Conservation (phyloP, 1,284 basidiomycete species). For the Hymenochaete sp. region DNA sequence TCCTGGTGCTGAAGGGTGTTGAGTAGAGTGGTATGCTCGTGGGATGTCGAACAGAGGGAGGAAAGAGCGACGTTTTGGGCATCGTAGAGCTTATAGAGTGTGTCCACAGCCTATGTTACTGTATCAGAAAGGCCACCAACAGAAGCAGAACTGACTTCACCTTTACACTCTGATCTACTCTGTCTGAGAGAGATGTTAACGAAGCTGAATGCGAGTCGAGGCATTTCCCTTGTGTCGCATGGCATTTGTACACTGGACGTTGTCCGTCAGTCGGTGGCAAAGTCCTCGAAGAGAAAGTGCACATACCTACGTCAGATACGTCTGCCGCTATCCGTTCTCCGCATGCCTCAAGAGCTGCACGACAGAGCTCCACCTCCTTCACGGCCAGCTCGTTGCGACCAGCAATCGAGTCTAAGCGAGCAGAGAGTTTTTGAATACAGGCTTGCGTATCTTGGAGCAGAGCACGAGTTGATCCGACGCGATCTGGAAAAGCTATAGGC, state of each 20-base stretch:
- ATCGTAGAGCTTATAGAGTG: not conserved
- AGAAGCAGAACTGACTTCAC: too few species aligned
- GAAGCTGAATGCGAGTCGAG: slow-evolving; percentile 1
- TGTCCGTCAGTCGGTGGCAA: not conserved
- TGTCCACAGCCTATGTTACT: not conserved
- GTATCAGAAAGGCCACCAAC: not conserved
- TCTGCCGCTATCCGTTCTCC: slow-evolving; percentile 10
- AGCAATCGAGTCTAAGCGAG: slow-evolving; percentile 14
- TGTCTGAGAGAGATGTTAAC: not conserved
- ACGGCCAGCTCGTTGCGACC: slow-evolving; percentile 7
- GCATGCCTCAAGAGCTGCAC: slow-evolving; percentile 6
- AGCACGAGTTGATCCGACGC: slow-evolving; percentile 14
- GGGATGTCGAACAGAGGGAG: not conserved
- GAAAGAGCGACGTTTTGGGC: not conserved
- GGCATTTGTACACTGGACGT: slow-evolving; percentile 11
- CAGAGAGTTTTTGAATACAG: slow-evolving; percentile 14
- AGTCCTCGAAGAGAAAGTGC: slow-evolving; percentile 4
- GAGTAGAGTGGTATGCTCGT: not conserved
- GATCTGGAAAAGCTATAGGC: slow-evolving; percentile 10
- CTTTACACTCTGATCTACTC: not conserved
- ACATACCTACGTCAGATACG: slow-evolving; percentile 12
- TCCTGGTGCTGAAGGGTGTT: not conserved
- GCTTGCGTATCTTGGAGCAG: slow-evolving; percentile 16
- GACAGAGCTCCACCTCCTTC: slow-evolving; percentile 11
- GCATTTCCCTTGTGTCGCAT: slow-evolving; percentile 7